Conservation (phyloP, 2,329 filamentous ascomycete species). For the Ceratocystis smalleyi region DNA sequence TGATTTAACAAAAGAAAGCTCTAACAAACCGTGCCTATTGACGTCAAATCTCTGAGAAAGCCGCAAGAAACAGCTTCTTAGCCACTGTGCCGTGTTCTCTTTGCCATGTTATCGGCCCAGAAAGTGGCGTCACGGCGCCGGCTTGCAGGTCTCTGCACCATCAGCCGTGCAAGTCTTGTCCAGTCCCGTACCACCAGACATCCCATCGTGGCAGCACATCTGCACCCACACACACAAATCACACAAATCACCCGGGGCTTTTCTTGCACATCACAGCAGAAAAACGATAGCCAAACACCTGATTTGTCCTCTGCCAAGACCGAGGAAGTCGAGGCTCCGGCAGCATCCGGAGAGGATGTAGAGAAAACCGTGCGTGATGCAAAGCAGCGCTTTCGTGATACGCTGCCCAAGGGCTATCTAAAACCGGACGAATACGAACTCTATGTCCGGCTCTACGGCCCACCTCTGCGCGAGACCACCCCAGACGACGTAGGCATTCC, state of each 20-base stretch:
- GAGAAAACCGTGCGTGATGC: conserved; percentile 55
- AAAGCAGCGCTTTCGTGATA: conserved; percentile 61
- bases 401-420: conserved; percentile 55
- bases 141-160: not conserved
- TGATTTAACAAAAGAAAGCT: conserved; percentile 8
- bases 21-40: not conserved
- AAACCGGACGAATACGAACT: conserved; percentile 54
- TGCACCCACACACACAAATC: not conserved
- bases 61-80: not conserved
- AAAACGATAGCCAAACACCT: not conserved
- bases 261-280: not conserved
- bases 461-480: conserved; percentile 47
- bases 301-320: not conserved
- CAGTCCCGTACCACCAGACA: not conserved
- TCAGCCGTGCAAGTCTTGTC: not conserved
- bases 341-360: conserved; percentile 25
- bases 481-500: conserved; percentile 44
- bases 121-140: not conserved
- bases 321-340: not conserved
- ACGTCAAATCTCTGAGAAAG: not conserved
- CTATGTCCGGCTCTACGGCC: conserved; percentile 69
- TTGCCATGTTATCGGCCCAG: conserved; percentile 9
- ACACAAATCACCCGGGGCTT: not conserved
- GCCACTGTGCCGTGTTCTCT: not conserved
- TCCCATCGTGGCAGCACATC: not conserved